Evolutionary conservation across 108 stramenopile species (phyloP), one percentile per base, ranked within the genome.

Genomic region (Nannochloropsis salina): DNA sequence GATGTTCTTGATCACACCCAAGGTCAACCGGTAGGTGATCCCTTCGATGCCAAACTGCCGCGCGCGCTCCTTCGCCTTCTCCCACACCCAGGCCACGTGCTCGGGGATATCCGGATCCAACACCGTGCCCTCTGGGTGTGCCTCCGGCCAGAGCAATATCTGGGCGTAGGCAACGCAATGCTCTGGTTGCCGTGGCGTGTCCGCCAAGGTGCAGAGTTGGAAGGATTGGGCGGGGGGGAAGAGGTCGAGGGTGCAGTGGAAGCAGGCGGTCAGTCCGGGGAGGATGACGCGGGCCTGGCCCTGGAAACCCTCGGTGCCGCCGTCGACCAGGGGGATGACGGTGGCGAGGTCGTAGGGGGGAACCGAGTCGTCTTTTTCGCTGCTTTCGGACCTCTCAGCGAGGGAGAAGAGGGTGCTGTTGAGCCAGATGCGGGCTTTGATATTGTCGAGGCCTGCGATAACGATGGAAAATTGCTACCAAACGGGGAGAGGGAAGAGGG

Each of bases 131-230:
- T 74, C 95, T 41, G 95, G 96, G 86, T 95, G 95, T 88, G 94
- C 93, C 85, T 92, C 94, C 9, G 96, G 95, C 96, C 97, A 98
- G 86, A 94, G 92, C 86, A 92, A 84, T 85, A 95, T 93, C 86
- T 91, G 96, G 9, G 96, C 98, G 86, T 97, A 98, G 18, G 97
- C 96, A 84, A 99, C 96, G 90, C 99, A 99, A 89, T 99, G 98
- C 88, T 99, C 97, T 8, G 99, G 99, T 47, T 95, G 92, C 18
- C 99, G 93, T 3, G 99, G 99, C 42, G 98, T 99, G 90, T 97
- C 96, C n/a, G 98, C 98, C 88, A 99, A 21, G 6, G 99, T 99
- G 89, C 99, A 99, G 42, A 99, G 92, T 43, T 96, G 97, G 81
- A 98, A 98, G 45, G 92, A 91, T 22, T 84, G 86, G 86, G 95